Base-by-base conservation (phyloP, 305 asterid species). In the Fraxinus greggii region DNA sequence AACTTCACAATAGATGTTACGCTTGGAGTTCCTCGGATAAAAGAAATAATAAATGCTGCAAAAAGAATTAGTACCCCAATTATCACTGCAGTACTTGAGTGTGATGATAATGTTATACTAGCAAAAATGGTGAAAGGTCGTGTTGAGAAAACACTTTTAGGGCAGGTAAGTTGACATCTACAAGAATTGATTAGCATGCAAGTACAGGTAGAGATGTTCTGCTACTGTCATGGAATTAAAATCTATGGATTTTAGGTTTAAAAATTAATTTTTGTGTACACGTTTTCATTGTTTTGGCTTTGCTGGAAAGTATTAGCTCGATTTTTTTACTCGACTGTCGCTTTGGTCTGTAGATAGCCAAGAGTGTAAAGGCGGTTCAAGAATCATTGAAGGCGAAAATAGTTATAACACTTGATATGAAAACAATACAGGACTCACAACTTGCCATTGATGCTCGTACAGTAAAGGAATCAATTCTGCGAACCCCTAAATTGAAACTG, bases 21-120 rank as follows among this genome's bases (percentile, higher is more conserved):
- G 33, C 99, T 96, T 85, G 99, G 99, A 82, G 99, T 96, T 84
- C 98, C 98, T 67, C 90, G 98, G 78, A 92, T 94, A 81, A 92
- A 86, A 84, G 98, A 96, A 90, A 93, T 96, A 65, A 94, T 94
- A 76, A 88, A 96, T 83, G 99, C 94, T 61, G 89, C 98, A 75
- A 94, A 96, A 86, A 90, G 63, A 24, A 96, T 96, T 89, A 92
- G 91, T 51, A 96, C 99, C 5, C 99, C 99, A 79, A 90, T 96
- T 84, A 93, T 96, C 83, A 86, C 92, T 81, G 89, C 98, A 21
- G 82, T 76, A 33, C 93, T 96, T 79, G 85, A 85, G 84, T 70
- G 73, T 85, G 86, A 88, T 75, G 72, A 86, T 82, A 84, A 83
- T 79, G 91, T 88, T 31, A 83, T 85, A 79, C 78, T 48, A 19